Percentiles rank a stretch among this genome's conserved stretches.
These are phyloP conservation scores for Hortiboletus flavorubellus DNA, from an alignment of 768 basidiomycete genomes.

Conservation along the genomic window DNA sequence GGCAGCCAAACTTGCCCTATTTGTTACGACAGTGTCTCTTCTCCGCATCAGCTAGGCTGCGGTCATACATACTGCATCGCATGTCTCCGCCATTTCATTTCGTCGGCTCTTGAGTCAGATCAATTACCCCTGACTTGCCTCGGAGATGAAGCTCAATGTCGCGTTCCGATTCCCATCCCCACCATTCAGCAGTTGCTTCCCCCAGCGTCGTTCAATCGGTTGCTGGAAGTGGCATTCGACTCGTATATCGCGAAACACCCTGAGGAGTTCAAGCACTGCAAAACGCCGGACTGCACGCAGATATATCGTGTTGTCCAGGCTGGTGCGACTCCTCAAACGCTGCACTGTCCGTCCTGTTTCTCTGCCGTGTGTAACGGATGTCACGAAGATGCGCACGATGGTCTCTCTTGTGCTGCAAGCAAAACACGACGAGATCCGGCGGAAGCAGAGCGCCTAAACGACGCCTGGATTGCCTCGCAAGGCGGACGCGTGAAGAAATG, in stretches of 20 bases:
- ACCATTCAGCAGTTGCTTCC: constrained; percentile 50
- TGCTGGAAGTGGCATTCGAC: constrained; percentile 56
- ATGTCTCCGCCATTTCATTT: no score
- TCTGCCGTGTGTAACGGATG: constrained; percentile 63
- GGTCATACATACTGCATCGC: no score
- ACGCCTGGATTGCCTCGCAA: constrained; percentile 55
- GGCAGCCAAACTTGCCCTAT: no score
- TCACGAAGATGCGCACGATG: constrained; percentile 59
- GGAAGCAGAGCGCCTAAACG: constrained; percentile 51
- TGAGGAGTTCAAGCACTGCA: constrained; percentile 66
- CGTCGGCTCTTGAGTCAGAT: no score
- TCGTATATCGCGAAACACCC: constrained; percentile 55
- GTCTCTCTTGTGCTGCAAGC: constrained; percentile 52
- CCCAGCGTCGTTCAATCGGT: constrained; percentile 47
- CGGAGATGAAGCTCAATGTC: constrained; percentile 34
- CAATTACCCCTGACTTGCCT: no score
- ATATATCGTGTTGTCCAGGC: constrained; percentile 55
- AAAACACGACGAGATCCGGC: constrained; percentile 32
- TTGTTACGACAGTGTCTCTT: no score
- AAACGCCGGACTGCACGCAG: constrained; percentile 73
- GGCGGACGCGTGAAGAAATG: constrained; percentile 62
- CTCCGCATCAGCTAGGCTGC: no score
- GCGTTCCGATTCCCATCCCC: constrained; percentile 48
- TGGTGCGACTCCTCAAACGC: constrained; percentile 31
- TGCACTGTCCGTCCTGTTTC: constrained; percentile 71